Evolutionary conservation across 768 basidiomycete genomes (phyloP).

Genomic region (Infundibulicybe gibba): DNA sequence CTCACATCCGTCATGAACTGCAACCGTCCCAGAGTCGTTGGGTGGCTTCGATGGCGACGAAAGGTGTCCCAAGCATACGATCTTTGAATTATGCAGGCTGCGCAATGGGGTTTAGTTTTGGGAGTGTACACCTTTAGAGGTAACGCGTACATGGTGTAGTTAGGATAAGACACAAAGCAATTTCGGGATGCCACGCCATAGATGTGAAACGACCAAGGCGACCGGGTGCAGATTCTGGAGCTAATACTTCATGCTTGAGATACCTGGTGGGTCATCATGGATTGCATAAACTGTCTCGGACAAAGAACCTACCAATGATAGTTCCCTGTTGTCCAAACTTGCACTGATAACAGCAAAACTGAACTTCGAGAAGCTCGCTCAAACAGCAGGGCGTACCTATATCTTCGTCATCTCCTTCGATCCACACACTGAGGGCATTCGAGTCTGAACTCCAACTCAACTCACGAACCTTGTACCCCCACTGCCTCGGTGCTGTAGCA

Average conservation of each 20-base stretch:
- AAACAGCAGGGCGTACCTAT: constrained; percentile 46
- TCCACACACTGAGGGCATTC: constrained; percentile 80
- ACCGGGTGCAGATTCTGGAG: constrained; percentile 28
- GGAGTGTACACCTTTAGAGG: no score
- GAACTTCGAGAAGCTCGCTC: constrained; percentile 4
- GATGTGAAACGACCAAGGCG: constrained; percentile 59
- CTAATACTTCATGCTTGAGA: constrained; percentile 83
- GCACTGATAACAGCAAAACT: constrained; percentile 47
- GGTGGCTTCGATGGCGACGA: constrained; percentile 57
- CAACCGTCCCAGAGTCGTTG: constrained; percentile 78
- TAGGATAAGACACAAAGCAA: constrained; percentile 58
- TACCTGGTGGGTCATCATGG: constrained; percentile 50
- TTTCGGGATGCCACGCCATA: constrained; percentile 87
- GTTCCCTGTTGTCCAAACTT: constrained; percentile 92
- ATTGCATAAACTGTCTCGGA: not conserved
- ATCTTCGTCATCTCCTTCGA: constrained; percentile 66
- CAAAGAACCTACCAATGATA: constrained; percentile 76
- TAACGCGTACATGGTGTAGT: constrained; percentile 57
- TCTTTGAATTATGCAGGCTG: constrained; percentile 55
- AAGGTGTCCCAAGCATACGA: constrained; percentile 81
- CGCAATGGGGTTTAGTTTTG: no score
- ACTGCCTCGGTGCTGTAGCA: constrained; percentile 32
- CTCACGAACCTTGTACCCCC: constrained; percentile 74
- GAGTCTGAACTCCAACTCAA: constrained; percentile 89
- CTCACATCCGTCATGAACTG: constrained; percentile 86